Percentiles rank a stretch among this genome's conserved stretches.
These are phyloP conservation scores for Pythium scleroteichum DNA, from an alignment of 352 stramenopile genomes.

Conservation along the genomic window DNA sequence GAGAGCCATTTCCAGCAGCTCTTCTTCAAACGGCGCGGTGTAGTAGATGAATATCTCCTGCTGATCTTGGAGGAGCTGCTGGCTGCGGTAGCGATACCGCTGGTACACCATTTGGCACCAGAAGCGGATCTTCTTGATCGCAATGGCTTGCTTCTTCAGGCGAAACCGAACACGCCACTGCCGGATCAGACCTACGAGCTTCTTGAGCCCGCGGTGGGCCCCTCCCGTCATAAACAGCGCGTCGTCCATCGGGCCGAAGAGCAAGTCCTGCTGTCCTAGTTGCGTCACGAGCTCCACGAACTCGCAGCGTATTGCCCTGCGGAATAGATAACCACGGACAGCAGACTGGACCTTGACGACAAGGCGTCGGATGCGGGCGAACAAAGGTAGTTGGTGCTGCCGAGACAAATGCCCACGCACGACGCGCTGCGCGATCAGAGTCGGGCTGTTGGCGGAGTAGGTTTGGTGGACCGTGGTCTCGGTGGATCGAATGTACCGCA, in stretches of 20 bases:
- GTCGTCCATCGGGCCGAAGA: constrained; percentile 40
- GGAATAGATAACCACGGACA: constrained; percentile 65
- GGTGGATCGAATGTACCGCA: constrained; percentile 37
- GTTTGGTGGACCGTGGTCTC: constrained; percentile 33
- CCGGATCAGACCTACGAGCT: constrained; percentile 51
- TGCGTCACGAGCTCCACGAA: constrained; percentile 52
- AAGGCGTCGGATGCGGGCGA: constrained; percentile 45
- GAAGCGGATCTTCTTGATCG: constrained; percentile 76
- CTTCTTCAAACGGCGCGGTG: constrained; percentile 48
- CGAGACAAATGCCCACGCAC: constrained; percentile 59
- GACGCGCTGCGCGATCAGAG: constrained; percentile 37
- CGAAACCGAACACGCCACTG: constrained; percentile 58
- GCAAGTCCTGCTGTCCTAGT: constrained; percentile 47
- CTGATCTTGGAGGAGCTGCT: constrained; percentile 50
- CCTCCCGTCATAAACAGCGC: constrained; percentile 30
- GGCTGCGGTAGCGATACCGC: constrained; percentile 53
- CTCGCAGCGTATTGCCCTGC: constrained; percentile 40
- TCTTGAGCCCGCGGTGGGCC: constrained; percentile 47
- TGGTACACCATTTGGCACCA: constrained; percentile 79
- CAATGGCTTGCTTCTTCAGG: constrained; percentile 57
- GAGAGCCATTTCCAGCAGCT: constrained; percentile 55
- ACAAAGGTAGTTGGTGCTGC: constrained; percentile 35
- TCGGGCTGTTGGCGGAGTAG: constrained; percentile 49
- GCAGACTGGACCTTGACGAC: constrained; percentile 57
- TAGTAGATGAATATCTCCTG: constrained; percentile 83